phyloP scores from a whole-genome alignment of 495 filamentous ascomycete species.

The Lophium mytilinum region DNA sequence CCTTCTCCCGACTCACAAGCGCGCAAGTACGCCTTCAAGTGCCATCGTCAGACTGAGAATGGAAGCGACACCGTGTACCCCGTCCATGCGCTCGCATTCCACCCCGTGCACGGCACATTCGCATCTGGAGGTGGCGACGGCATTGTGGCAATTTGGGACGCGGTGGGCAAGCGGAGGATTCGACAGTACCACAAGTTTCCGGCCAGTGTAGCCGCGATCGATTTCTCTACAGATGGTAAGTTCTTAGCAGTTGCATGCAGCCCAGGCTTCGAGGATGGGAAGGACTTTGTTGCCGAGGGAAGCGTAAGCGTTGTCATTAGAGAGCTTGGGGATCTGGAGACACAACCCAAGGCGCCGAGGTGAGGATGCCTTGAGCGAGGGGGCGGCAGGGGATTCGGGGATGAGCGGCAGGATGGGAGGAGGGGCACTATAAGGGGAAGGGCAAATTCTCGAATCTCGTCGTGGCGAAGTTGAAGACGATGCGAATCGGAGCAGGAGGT shows the following conservation, averaged over 20 bases:
- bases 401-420: background rate
- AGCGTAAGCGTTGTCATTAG: conserved; percentile 69
- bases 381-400: background rate
- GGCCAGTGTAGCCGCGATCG: conserved; percentile 65
- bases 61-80: conserved; percentile 86
- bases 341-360: conserved; percentile 73
- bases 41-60: conserved; percentile 66
- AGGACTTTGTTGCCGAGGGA: conserved; percentile 56
- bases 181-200: conserved; percentile 79
- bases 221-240: conserved; percentile 71
- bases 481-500: too few relatives aligned
- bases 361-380: conserved; percentile 24
- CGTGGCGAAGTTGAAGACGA: too few relatives aligned
- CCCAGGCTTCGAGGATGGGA: conserved; percentile 87
- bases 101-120: conserved; percentile 85
- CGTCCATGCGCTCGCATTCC: conserved; percentile 88
- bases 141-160: conserved; percentile 93
- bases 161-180: conserved; percentile 80
- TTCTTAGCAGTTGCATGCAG: conserved; percentile 77
- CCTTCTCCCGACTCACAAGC: conserved; percentile 73
- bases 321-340: conserved; percentile 78
- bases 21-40: conserved; percentile 97
- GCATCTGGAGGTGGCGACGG: conserved; percentile 90
- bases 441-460: background rate
- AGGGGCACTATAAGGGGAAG: background rate